These are phyloP conservation scores for Talaromyces proteolyticus DNA, from an alignment of 495 filamentous ascomycete species.

Conservation along the genomic window DNA sequence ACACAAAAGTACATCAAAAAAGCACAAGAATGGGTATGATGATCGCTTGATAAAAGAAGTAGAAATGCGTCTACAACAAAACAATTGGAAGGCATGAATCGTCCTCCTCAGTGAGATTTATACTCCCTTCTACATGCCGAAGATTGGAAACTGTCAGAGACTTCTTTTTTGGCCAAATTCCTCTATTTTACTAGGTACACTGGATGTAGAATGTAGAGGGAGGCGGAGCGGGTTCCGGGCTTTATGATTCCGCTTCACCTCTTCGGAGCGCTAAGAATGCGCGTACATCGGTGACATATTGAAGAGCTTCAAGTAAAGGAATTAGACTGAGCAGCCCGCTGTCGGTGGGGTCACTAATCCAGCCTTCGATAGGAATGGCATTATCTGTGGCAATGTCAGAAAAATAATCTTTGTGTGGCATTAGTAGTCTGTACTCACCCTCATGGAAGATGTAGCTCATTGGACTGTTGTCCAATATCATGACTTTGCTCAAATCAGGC, in stretches of 20 bases:
- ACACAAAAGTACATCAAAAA: neutral
- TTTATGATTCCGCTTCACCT: constrained; percentile 58
- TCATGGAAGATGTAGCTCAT: constrained; percentile 98
- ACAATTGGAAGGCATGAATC: too few relatives aligned
- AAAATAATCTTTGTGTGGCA: neutral
- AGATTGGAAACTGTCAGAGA: too few relatives aligned
- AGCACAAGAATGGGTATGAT: neutral
- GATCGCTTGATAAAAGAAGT: neutral
- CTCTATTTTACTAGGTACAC: too few relatives aligned
- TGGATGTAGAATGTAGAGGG: too few relatives aligned
- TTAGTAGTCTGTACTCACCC: constrained; percentile 49
- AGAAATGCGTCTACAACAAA: neutral
- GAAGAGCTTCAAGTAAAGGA: constrained; percentile 89
- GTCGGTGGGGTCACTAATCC: constrained; percentile 88
- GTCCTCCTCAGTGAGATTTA: too few relatives aligned
- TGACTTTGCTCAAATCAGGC: constrained; percentile 91
- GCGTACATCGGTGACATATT: constrained; percentile 92
- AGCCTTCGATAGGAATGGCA: constrained; percentile 88
- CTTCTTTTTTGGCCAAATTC: too few relatives aligned
- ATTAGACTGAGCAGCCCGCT: constrained; percentile 86
- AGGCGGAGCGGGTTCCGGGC: too few relatives aligned
- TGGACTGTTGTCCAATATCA: constrained; percentile 98
- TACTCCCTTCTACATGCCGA: too few relatives aligned
- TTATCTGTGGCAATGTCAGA: constrained; percentile 55
- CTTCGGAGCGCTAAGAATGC: constrained; percentile 81